Evolutionary conservation across 108 stramenopile genomes (phyloP), one percentile per base, ranked within the genome.

Genomic region (Cyclostephanos tholiformis): DNA sequence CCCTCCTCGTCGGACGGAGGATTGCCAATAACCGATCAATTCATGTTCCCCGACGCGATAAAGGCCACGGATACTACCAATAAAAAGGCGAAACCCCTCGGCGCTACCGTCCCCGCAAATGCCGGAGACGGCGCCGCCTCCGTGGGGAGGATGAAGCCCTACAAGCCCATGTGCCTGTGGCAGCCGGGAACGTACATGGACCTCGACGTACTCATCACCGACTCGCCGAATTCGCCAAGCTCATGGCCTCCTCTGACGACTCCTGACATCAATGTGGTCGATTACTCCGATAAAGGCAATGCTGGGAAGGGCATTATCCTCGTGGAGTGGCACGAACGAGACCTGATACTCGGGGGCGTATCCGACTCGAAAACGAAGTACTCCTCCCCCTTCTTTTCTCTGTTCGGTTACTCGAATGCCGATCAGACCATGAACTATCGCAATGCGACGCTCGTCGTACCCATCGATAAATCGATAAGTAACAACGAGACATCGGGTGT

Each of bases 151-250:
- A 46, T 25, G 22, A 71, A 20, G 22, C 25, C 1, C 2, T 44
- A 35, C n/a, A 78, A 82, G 32, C 80, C 80, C 10, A 14, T 50
- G 14, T 79, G 77, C 51, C 73, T 83, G 0, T 83, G 82, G 82
- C 41, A 44, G 9, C 63, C 65, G 25, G 82, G 82, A n/a, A 80
- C 82, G 27, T 60, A 75, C 19, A 83, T 83, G 82, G 82, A 83
- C 58, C 62, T 82, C 23, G 77, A 79, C 52, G 73, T 83, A 0
- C 35, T 79, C 3, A 57, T 83, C 46, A 51, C 82, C 11, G 78
- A 83, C 46, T 79, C 77, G 2, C 53, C 72, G 6, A 26, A 61
- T 51, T 65, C 51, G 36, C 82, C 82, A 16, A 52, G 32, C 23
- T 74, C 69, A 48, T 82, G 80, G 72, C 65, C 75, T 1, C 23